These are phyloP conservation scores for Saturnispora gosingensis DNA, from an alignment of 805 yeast species.

Conservation along the genomic window DNA sequence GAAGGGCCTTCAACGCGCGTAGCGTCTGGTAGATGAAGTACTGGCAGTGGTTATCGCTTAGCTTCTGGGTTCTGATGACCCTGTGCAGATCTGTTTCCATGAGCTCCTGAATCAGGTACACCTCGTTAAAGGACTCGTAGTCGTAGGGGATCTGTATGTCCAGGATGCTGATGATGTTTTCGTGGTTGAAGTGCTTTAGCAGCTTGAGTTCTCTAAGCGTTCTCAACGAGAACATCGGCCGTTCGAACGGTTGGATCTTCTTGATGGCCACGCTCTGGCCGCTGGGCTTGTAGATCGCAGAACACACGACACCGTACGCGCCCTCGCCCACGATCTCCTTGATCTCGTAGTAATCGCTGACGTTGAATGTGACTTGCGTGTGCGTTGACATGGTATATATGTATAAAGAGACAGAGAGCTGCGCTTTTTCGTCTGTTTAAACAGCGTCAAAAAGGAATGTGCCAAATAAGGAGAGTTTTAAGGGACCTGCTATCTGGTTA, in stretches of 20 bases:
- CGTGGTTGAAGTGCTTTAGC: slow-evolving; percentile 84
- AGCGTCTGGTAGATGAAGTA: slow-evolving; percentile 87
- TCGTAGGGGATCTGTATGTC: slow-evolving; percentile 81
- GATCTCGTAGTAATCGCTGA: slow-evolving; percentile 79
- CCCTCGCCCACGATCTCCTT: slow-evolving; percentile 88
- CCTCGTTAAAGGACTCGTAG: slow-evolving; percentile 73
- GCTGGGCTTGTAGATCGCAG: slow-evolving; percentile 80
- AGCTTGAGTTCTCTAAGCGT: slow-evolving; percentile 86
- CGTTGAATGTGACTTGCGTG: slow-evolving; percentile 54
- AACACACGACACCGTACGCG: slow-evolving; percentile 90
- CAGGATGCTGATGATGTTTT: slow-evolving; percentile 80
- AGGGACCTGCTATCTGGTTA: background rate
- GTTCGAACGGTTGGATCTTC: slow-evolving; percentile 85
- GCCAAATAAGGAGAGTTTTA: no score
- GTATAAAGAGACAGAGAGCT: background rate
- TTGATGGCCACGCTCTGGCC: slow-evolving; percentile 90
- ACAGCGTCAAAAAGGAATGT: background rate
- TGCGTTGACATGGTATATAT: slow-evolving; percentile 9
- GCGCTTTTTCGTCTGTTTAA: background rate
- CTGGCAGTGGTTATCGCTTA: slow-evolving; percentile 89
- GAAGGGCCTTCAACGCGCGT: slow-evolving; percentile 83
- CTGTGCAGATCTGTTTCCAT: slow-evolving; percentile 85
- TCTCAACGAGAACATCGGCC: slow-evolving; percentile 80
- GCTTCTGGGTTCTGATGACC: slow-evolving; percentile 69
- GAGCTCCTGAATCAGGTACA: slow-evolving; percentile 77